phyloP scores from a whole-genome alignment of 306 rosid genomes.

The Cicer chorassanicum region DNA sequence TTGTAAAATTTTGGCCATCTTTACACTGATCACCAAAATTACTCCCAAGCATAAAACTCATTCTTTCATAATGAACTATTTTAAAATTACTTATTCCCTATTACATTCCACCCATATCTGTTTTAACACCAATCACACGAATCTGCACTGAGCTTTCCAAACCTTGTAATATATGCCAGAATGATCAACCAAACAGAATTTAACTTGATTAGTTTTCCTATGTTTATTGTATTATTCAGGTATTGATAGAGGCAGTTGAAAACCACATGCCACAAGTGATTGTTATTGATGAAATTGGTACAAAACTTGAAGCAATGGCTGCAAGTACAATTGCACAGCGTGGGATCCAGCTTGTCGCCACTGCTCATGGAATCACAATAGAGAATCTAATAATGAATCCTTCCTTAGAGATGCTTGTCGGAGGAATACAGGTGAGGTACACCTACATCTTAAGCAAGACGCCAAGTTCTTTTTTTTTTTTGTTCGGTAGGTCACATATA shows the following conservation, averaged over 20 bases:
- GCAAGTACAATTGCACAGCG: slow-evolving; percentile 98
- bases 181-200: background rate
- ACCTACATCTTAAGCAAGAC: slow-evolving; percentile 12
- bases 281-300: slow-evolving; percentile 95
- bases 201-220: slow-evolving; percentile 29
- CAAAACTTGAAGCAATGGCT: slow-evolving; percentile 99
- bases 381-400: slow-evolving; percentile 94
- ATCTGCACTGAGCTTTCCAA: background rate
- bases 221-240: slow-evolving; percentile 56
- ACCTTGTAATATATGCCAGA: slow-evolving; percentile 10
- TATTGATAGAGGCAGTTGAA: slow-evolving; percentile 97
- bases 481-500: slow-evolving; percentile 11
- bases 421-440: slow-evolving; percentile 87
- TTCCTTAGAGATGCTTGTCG: slow-evolving; percentile 93
- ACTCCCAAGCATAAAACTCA: slow-evolving; percentile 13
- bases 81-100: slow-evolving; percentile 18
- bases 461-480: slow-evolving; percentile 34
- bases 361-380: slow-evolving; percentile 97
- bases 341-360: slow-evolving; percentile 96
- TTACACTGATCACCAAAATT: background rate
- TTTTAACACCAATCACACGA: slow-evolving; percentile 1
- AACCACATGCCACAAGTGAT: slow-evolving; percentile 99
- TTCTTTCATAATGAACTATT: slow-evolving; percentile 27
- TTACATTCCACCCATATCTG: slow-evolving; percentile 6
- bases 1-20: background rate